These are phyloP conservation scores for Moricandia arvensis DNA, from an alignment of 345 rosid species.

Conservation along the genomic window DNA sequence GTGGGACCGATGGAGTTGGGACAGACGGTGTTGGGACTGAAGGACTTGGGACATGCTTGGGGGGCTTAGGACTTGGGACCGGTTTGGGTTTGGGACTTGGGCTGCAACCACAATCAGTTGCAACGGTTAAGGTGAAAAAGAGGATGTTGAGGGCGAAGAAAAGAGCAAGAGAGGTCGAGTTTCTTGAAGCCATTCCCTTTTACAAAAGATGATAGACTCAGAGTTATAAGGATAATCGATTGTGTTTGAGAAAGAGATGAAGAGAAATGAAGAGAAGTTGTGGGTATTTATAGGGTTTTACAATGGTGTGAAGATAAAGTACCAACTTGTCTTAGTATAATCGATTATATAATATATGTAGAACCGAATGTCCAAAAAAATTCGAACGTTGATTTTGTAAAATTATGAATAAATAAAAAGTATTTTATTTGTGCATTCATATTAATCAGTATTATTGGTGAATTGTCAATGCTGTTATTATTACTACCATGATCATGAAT, in stretches of 20 bases:
- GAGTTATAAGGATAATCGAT: neutral
- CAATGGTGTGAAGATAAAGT: neutral
- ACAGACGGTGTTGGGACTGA: neutral
- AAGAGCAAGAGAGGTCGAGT: slow-evolving; percentile 30
- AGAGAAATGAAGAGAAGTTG: slow-evolving; percentile 1
- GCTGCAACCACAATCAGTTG: slow-evolving; percentile 26
- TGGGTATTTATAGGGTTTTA: slow-evolving; percentile 11
- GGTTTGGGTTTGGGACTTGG: slow-evolving; percentile 24
- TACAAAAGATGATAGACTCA: neutral
- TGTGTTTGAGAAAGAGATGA: slow-evolving; percentile 14
- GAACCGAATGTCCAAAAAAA: neutral
- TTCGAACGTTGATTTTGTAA: neutral
- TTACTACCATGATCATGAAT: neutral
- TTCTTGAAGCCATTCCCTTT: slow-evolving; percentile 28
- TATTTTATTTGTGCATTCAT: neutral
- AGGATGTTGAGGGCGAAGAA: slow-evolving; percentile 34
- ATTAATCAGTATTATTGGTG: neutral
- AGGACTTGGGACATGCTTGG: neutral
- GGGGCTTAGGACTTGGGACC: neutral
- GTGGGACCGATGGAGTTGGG: slow-evolving; percentile 5
- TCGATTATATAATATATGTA: neutral
- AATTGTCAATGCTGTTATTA: neutral
- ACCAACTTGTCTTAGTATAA: slow-evolving; percentile 14
- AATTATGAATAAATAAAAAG: no score
- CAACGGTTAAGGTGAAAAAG: slow-evolving; percentile 27